Evolutionary conservation across 805 yeast species (phyloP), one percentile per base, ranked within the genome.

Genomic region (Torulaspora quercuum): DNA sequence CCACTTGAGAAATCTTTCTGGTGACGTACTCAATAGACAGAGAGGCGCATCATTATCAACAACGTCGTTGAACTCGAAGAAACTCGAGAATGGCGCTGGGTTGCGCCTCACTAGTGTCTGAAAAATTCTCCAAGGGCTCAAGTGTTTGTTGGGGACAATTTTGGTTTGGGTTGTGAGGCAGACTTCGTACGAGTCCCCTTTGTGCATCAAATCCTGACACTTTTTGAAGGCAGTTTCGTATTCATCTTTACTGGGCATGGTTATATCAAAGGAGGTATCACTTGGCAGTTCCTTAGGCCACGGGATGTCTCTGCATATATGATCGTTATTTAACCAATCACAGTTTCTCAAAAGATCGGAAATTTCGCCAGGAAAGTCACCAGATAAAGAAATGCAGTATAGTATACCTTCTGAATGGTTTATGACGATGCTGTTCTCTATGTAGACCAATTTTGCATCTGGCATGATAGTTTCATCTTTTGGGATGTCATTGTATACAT

Each of bases 21-120:
- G 99, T 0, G 97, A 90, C 0, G 96, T 82, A 2, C 95, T 86
- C 2, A 90, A 68, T 20, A 92, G 63, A 8, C 70, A 67, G 6
- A 60, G 33, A 4, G 61, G 39, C 18, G 59, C 48, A 17, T 74
- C 73, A 43, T 80, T 82, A 20, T 36, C 42, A 3, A 49, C 12
- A 7, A 56, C 31, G 39, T 59, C 64, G 29, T 49, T 40, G 50
- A 90, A 83, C 33, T 78, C 70, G 68, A 92, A 68, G 55, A 65
- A 92, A 37, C 92, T 80, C 3, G 95, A 79, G 57, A 84, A 90
- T 1, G 99, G 98, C 0, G 97, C 85, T 3, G 98, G 97, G 54
- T 94, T 92, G 38, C 71, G 73, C 9, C 62, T 51, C 0, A 85
- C 76, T 36, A 92, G 65, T 1, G 78, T 72, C 53, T 83, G 81